These are phyloP conservation scores for Rhodotorula sp. DNA, from an alignment of 1,284 basidiomycete genomes.

Conservation along the genomic window DNA sequence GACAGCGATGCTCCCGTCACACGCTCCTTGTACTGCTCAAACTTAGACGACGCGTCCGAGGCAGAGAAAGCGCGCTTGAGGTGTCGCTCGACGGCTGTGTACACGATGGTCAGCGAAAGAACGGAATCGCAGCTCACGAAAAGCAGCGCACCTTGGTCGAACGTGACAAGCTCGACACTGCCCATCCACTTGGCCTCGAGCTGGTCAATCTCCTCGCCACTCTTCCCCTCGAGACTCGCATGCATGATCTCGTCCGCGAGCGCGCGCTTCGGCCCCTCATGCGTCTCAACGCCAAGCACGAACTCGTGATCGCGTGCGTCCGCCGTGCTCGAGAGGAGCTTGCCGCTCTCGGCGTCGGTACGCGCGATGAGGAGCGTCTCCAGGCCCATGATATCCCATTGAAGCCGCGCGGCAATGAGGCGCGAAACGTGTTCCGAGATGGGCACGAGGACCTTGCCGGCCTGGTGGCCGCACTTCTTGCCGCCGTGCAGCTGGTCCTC, in stretches of 20 bases:
- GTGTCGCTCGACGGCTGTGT: slow-evolving; percentile 52
- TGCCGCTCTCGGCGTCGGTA: slow-evolving; percentile 88
- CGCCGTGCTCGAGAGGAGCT: slow-evolving; percentile 78
- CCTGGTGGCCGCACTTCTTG: slow-evolving; percentile 90
- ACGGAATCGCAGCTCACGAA: not conserved
- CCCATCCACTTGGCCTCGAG: slow-evolving; percentile 77
- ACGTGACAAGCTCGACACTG: slow-evolving; percentile 73
- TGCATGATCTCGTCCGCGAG: slow-evolving; percentile 73
- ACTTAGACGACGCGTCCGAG: slow-evolving; percentile 61
- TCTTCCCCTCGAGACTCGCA: slow-evolving; percentile 69
- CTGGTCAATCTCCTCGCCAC: slow-evolving; percentile 69
- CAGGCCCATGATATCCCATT: slow-evolving; percentile 81
- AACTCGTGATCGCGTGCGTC: slow-evolving; percentile 72
- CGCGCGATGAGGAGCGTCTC: slow-evolving; percentile 87
- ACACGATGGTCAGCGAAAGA: not conserved
- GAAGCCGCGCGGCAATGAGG: slow-evolving; percentile 78
- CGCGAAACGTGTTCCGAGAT: slow-evolving; percentile 81
- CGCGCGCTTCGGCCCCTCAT: slow-evolving; percentile 44
- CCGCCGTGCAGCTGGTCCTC: slow-evolving; percentile 91
- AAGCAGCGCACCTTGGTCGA: slow-evolving; percentile 68
- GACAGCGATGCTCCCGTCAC: slow-evolving; percentile 63
- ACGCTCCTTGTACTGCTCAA: slow-evolving; percentile 63
- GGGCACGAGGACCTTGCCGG: slow-evolving; percentile 90
- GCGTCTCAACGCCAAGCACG: slow-evolving; percentile 65
- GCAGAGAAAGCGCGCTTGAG: slow-evolving; percentile 58